These are phyloP conservation scores for Rhizopogon roseolus DNA, from an alignment of 768 basidiomycete species.

Conservation along the genomic window DNA sequence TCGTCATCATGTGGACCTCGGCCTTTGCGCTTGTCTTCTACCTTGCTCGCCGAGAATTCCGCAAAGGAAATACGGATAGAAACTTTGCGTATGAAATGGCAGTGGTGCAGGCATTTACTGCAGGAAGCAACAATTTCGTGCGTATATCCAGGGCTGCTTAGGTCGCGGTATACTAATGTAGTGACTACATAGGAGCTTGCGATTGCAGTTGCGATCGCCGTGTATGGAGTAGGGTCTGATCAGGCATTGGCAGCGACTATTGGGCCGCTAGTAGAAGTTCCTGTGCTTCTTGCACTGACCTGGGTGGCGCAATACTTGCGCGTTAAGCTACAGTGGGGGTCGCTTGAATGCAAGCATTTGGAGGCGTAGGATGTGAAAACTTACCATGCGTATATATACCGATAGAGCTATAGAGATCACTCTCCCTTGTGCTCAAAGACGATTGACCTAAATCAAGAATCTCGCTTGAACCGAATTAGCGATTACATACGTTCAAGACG, in stretches of 20 bases:
- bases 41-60: conserved; percentile 32
- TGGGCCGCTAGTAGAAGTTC: conserved; percentile 76
- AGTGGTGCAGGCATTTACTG: conserved; percentile 76
- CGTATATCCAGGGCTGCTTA: conserved; percentile 13
- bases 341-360: not conserved
- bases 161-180: not conserved
- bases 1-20: conserved; percentile 67
- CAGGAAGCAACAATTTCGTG: conserved; percentile 75
- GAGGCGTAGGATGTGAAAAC: not conserved
- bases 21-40: conserved; percentile 55
- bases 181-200: conserved; percentile 56
- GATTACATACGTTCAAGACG: too few species aligned
- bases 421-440: too few species aligned
- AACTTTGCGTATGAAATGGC: conserved; percentile 62
- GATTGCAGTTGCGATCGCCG: conserved; percentile 75
- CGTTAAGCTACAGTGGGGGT: conserved; percentile 35
- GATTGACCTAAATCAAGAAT: too few species aligned
- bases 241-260: conserved; percentile 81
- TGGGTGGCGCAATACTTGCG: conserved; percentile 54
- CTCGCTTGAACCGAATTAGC: too few species aligned
- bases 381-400: too few species aligned
- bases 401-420: too few species aligned
- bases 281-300: conserved; percentile 64
- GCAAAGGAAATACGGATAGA: conserved; percentile 2
- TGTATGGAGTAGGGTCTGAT: conserved; percentile 72